phyloP scores from a whole-genome alignment of 106 monocot genomes.

The Vanilla planifolia region DNA sequence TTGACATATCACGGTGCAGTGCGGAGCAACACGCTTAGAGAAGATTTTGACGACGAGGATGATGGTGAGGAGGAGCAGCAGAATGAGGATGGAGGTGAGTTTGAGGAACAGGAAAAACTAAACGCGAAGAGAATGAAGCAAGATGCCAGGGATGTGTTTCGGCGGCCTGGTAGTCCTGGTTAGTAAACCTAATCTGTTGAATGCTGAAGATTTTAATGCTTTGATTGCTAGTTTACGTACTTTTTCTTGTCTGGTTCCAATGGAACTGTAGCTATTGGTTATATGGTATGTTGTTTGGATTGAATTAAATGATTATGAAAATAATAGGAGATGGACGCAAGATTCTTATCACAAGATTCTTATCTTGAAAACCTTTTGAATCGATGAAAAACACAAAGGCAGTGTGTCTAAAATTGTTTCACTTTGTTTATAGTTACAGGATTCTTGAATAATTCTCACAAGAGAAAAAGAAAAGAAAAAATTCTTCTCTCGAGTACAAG shows the following conservation, averaged over 20 bases:
- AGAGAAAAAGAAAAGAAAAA: too few relatives aligned
- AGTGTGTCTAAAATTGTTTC: too few relatives aligned
- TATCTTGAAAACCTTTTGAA: too few relatives aligned
- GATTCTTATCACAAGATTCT: too few relatives aligned
- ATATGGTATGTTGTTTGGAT: too few relatives aligned
- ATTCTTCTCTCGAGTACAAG: too few relatives aligned
- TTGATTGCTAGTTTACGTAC: neutral
- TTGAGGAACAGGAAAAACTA: slow-evolving; percentile 2
- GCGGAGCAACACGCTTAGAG: neutral
- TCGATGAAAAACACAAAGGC: too few relatives aligned
- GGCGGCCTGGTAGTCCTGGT: neutral
- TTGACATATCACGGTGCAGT: neutral
- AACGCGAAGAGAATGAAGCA: neutral
- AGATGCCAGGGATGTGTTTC: neutral
- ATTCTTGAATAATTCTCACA: too few relatives aligned
- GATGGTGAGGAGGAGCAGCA: slow-evolving; percentile 2
- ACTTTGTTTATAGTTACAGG: too few relatives aligned
- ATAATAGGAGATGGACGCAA: too few relatives aligned
- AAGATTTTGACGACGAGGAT: slow-evolving; percentile 8
- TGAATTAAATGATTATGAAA: too few relatives aligned
- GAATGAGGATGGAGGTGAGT: neutral
- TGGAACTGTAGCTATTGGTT: neutral
- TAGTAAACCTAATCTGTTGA: neutral
- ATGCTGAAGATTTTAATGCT: too few relatives aligned
- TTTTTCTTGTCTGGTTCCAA: neutral